Evolutionary conservation across 1,284 basidiomycete genomes (phyloP).

Genomic region (Thelephora terrestris): DNA sequence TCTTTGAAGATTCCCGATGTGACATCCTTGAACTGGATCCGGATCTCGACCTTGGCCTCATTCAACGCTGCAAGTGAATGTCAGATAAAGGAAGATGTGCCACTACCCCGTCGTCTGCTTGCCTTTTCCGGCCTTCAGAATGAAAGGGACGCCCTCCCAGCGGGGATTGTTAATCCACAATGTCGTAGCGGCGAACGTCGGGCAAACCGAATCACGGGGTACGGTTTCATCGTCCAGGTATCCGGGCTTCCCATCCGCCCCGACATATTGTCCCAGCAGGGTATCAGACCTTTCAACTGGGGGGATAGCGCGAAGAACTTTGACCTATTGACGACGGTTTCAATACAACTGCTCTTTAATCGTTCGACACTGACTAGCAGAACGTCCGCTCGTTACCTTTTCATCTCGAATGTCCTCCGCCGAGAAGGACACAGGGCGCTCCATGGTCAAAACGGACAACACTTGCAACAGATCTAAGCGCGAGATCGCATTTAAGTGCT

Average conservation of each 20-base stretch:
- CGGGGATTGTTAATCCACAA: conserved; percentile 89
- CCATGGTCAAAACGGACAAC: conserved; percentile 89
- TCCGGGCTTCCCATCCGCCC: conserved; percentile 86
- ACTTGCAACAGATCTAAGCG: conserved; percentile 82
- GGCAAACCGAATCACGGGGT: conserved; percentile 83
- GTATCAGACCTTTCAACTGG: conserved; percentile 71
- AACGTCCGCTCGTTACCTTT: conserved; percentile 46
- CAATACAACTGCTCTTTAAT: background rate
- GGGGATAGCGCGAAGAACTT: conserved; percentile 85
- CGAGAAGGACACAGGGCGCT: conserved; percentile 93
- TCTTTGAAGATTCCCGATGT: conserved; percentile 93
- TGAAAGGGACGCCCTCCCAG: conserved; percentile 97
- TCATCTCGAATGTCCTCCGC: conserved; percentile 96
- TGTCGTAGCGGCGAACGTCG: conserved; percentile 84
- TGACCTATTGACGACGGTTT: conserved; percentile 50
- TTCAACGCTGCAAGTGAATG: conserved; percentile 59
- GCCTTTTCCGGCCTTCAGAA: conserved; percentile 96
- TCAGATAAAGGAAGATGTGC: conserved; percentile 1
- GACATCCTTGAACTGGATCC: conserved; percentile 94
- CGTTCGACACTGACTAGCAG: background rate
- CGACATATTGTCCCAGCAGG: conserved; percentile 87
- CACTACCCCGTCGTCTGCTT: conserved; percentile 11
- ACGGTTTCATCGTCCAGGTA: conserved; percentile 95
- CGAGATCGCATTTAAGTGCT: conserved; percentile 8
- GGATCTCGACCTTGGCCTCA: conserved; percentile 94